Base-by-base conservation (phyloP, 495 filamentous ascomycete species). In the Neurospora pannonica region DNA sequence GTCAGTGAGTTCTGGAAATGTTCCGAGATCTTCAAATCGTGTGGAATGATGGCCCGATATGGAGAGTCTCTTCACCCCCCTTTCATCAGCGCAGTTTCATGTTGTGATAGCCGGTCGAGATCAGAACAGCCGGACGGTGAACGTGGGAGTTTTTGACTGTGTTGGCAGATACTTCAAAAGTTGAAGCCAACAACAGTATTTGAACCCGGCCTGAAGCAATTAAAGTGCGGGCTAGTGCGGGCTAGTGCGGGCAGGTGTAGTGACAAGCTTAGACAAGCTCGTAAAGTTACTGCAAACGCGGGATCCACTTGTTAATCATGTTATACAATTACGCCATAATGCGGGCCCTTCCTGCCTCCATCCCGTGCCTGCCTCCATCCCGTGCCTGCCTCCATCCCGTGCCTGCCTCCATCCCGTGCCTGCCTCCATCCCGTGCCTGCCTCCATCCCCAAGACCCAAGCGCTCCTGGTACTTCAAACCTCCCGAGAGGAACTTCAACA, bases 261-360 rank as follows among this genome's bases (percentile, higher is more conserved):
- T 21, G 8, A 48, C 43, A 48, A 48, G 43, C 43, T 48, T 48
- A 21, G 21, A 60, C 48, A 60, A 60, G 48, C 48, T 60, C 48
- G 48, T 28, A 60, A 60, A 28, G 71, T 46, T 28, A 6, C 72
- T 73, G 72, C 46, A 73, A 69, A 62, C 72, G 38, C 54, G 72
- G 36, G 37, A 73, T 34, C 72, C 24, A 46, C 71, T 62, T 31
- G 11, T 31, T 62, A 62, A 8, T 62, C 46, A 60, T 13, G 48
- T 31, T 62, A 73, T 43, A 62, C 48, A 48, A 73, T 70, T 73
- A 42, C 72, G 38, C 72, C 48, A 73, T 69, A 36, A 38, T 70
- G 38, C 42, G 48, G 70, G 72, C 37, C 34, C 19, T 9, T 48
- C n/a, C 42, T 46, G 42, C 42, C 42, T 46, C 43, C 43, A 48